Conservation (phyloP, 345 rosid species). For the Pistacia atlantica region DNA sequence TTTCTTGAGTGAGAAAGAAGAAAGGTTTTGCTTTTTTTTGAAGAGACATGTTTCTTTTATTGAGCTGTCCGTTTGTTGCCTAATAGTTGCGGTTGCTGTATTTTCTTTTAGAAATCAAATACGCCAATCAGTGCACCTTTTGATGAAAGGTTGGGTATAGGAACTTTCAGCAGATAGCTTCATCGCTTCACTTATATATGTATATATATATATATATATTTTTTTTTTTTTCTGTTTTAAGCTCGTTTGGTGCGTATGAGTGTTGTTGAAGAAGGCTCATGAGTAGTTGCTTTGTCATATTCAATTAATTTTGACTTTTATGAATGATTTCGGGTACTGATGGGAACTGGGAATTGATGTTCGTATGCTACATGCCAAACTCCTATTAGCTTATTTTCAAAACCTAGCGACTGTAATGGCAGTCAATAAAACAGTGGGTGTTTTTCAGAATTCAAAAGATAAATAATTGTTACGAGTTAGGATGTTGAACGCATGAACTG, state of each 20-base stretch:
- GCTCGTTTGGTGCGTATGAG: conserved; percentile 32
- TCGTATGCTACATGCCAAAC: neutral
- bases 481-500: too few species aligned
- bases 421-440: neutral
- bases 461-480: too few species aligned
- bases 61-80: conserved; percentile 37
- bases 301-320: conserved; percentile 27
- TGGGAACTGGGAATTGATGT: neutral
- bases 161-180: conserved; percentile 14
- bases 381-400: neutral
- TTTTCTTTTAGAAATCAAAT: conserved; percentile 22
- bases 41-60: conserved; percentile 31
- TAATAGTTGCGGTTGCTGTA: conserved; percentile 31
- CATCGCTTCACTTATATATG: conserved; percentile 1
- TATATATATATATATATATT: too few species aligned
- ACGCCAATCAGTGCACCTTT: conserved; percentile 10
- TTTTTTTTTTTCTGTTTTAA: conserved; percentile 7
- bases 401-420: neutral
- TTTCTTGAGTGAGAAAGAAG: conserved; percentile 54
- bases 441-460: too few species aligned
- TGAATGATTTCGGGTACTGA: conserved; percentile 6
- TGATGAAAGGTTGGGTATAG: conserved; percentile 20
- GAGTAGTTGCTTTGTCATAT: conserved; percentile 32
- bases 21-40: conserved; percentile 55
- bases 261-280: conserved; percentile 33